Evolutionary conservation across 805 yeast genomes (phyloP), one percentile per base, ranked within the genome.

Genomic region (Pichia occidentalis): DNA sequence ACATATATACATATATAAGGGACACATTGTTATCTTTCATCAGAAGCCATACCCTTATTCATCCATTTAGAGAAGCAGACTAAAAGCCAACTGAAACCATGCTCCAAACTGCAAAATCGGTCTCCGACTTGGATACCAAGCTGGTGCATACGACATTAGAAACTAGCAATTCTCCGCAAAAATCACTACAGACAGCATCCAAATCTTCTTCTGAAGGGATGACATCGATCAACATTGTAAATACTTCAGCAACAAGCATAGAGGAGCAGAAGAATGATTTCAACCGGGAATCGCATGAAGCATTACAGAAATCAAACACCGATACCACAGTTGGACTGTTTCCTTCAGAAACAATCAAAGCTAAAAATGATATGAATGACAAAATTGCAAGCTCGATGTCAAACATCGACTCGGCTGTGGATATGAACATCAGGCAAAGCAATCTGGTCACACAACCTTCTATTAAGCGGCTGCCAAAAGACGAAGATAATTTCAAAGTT

Each of bases 141-240:
- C n/a, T n/a, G n/a, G n/a, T n/a, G n/a, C n/a, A n/a, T n/a, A 3
- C 21, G 22, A 20, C 34, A 14, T 2, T 17, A 18, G n/a, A 25
- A 22, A 12, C 3, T 11, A 3, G 18, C 36, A 23, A 11, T 8
- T 20, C 26, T 9, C 36, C 17, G 13, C 33, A 37, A 21, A 37
- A 37, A 28, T 37, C 41, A 7, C 20, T 14, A 14, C 20, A 22
- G 7, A n/a, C 38, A 3, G 32, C 29, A 7, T 42, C 46, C 2
- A 45, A 45, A 29, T 42, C 46, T 14, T 45, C 48, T 10, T 42
- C 48, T 2, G 48, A 42, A 22, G 46, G 44, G 3, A 32, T 30
- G 14, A 39, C 44, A 6, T 16, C 42, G 2, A n/a, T 36, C 4
- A 39, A 40, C 29, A 37, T 31, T 12, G 8, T 17, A 10, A 38